Conservation (phyloP, 805 yeast species). For the Hanseniaspora meyeri region DNA sequence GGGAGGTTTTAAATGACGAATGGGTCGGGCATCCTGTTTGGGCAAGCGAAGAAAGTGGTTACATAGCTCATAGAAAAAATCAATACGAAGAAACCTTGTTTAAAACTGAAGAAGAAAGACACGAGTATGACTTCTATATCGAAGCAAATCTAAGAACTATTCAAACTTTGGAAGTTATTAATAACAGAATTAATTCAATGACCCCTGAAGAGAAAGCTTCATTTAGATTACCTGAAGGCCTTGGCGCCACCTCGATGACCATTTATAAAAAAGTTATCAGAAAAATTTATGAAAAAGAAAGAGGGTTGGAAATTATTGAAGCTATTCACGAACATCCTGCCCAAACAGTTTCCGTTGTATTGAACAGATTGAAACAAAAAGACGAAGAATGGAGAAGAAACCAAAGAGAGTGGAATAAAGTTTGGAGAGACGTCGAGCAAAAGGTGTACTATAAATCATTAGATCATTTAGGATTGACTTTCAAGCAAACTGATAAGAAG, state of each 20-base stretch:
- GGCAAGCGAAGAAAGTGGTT: slow-evolving; percentile 99
- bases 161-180: slow-evolving; percentile 89
- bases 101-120: slow-evolving; percentile 94
- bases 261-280: slow-evolving; percentile 88
- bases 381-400: slow-evolving; percentile 98
- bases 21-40: slow-evolving; percentile 99
- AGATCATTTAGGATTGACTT: slow-evolving; percentile 90
- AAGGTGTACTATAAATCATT: slow-evolving; percentile 85
- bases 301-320: slow-evolving; percentile 91
- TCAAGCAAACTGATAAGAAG: slow-evolving; percentile 93
- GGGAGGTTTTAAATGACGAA: slow-evolving; percentile 96
- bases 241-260: slow-evolving; percentile 82
- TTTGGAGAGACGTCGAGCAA: slow-evolving; percentile 97
- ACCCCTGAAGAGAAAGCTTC: slow-evolving; percentile 72
- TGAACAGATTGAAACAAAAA: slow-evolving; percentile 87
- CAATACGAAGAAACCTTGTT: slow-evolving; percentile 93
- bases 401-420: slow-evolving; percentile 96
- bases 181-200: slow-evolving; percentile 88
- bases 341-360: slow-evolving; percentile 83
- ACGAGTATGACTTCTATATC: slow-evolving; percentile 91
- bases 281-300: slow-evolving; percentile 83
- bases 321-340: slow-evolving; percentile 93
- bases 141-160: slow-evolving; percentile 90
- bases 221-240: slow-evolving; percentile 81
- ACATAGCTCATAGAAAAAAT: slow-evolving; percentile 95